These are phyloP conservation scores for Monosporascus sp. DNA, from an alignment of 2,329 filamentous ascomycete species.

Conservation along the genomic window DNA sequence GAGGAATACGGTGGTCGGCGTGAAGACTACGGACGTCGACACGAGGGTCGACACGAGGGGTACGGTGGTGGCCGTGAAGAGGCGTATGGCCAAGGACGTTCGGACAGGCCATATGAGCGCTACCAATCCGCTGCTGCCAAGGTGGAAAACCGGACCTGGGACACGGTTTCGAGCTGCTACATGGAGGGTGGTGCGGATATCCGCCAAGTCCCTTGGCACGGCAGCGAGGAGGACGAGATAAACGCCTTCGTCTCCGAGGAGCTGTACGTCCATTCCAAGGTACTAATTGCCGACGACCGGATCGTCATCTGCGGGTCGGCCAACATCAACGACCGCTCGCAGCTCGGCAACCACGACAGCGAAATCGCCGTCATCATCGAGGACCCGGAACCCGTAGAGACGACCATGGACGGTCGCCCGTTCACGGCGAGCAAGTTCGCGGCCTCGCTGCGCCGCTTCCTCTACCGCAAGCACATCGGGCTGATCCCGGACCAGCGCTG, in stretches of 20 bases:
- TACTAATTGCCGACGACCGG: constrained; percentile 83
- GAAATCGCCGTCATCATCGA: constrained; percentile 89
- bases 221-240: constrained; percentile 49
- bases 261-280: constrained; percentile 75
- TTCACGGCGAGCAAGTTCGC: constrained; percentile 73
- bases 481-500: constrained; percentile 69
- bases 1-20: constrained; percentile 26
- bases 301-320: constrained; percentile 80
- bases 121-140: constrained; percentile 67
- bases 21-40: background rate
- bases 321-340: constrained; percentile 88
- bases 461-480: constrained; percentile 90
- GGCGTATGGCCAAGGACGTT: constrained; percentile 28
- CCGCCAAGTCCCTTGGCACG: constrained; percentile 49
- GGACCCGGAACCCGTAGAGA: constrained; percentile 65
- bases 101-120: constrained; percentile 46
- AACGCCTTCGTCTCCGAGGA: constrained; percentile 61
- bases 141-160: constrained; percentile 55
- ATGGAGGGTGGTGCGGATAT: constrained; percentile 75
- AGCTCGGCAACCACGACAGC: constrained; percentile 77
- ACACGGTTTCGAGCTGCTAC: constrained; percentile 74
- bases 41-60: constrained; percentile 1
- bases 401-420: constrained; percentile 65
- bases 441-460: constrained; percentile 71
- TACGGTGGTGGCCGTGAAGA: constrained; percentile 36